These are phyloP conservation scores for Anisogramma anomala DNA, from an alignment of 2,329 filamentous ascomycete genomes.

Conservation along the genomic window DNA sequence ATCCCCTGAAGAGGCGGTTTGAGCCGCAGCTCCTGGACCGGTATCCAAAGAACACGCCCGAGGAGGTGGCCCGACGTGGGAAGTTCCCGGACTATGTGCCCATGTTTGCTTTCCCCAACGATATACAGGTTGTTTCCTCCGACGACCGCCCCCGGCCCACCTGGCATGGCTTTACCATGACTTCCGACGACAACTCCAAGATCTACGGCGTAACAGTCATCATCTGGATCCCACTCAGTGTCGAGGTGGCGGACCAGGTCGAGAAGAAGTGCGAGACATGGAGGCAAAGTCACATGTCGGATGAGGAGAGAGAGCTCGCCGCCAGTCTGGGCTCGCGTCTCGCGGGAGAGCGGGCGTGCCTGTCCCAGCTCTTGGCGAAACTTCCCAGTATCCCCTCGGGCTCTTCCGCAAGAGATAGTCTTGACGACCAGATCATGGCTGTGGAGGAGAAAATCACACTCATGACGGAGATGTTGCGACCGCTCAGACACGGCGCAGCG, in stretches of 20 bases:
- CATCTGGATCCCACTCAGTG: conserved; percentile 80
- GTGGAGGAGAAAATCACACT: conserved; percentile 95
- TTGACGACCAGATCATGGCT: conserved; percentile 89
- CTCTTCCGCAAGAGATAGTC: conserved; percentile 63
- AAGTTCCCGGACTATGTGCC: conserved; percentile 94
- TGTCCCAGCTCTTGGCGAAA: conserved; percentile 77
- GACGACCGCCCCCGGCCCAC: conserved; percentile 91
- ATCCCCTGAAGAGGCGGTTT: conserved; percentile 85
- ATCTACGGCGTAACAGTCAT: conserved; percentile 86
- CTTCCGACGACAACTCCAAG: conserved; percentile 79
- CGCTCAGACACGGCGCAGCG: conserved; percentile 84
- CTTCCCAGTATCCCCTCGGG: conserved; percentile 72
- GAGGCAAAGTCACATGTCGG: conserved; percentile 80
- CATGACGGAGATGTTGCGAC: conserved; percentile 91
- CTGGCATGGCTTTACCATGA: conserved; percentile 99
- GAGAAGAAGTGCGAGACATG: conserved; percentile 73
- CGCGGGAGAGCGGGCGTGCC: conserved; percentile 74
- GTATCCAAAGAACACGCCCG: conserved; percentile 74
- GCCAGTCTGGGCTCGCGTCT: conserved; percentile 82
- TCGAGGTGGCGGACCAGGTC: conserved; percentile 70
- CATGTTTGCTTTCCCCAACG: conserved; percentile 98
- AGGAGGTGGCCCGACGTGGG: conserved; percentile 69
- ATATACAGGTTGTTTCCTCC: conserved; percentile 91
- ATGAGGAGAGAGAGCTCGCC: conserved; percentile 81
- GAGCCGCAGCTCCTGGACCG: conserved; percentile 93